phyloP scores from a whole-genome alignment of 2,329 filamentous ascomycete genomes.

The Magnaporthiopsis rhizophila region DNA sequence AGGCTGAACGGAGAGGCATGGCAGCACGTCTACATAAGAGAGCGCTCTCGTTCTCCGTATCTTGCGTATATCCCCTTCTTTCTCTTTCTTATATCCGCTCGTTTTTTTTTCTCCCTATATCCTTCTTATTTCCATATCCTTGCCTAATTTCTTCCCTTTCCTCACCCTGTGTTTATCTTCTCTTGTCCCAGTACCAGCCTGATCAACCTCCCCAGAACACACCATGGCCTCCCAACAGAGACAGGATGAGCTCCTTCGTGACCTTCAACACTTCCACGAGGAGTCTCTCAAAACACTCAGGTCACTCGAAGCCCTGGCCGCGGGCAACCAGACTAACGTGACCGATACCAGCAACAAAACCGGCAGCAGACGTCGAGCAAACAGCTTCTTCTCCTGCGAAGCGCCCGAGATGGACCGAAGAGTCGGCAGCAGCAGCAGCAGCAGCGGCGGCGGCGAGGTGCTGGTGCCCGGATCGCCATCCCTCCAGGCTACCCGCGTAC shows the following conservation, averaged over 20 bases:
- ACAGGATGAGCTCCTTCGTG: constrained; percentile 14
- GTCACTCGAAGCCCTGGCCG: constrained; percentile 10
- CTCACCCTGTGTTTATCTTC: too few relatives aligned
- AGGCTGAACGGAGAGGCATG: not conserved
- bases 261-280: constrained; percentile 14
- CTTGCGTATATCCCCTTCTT: not conserved
- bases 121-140: too few relatives aligned
- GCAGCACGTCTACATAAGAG: not conserved
- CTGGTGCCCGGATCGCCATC: not conserved
- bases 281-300: constrained; percentile 16
- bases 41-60: not conserved
- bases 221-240: constrained; percentile 5
- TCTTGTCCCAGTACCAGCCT: not conserved
- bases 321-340: not conserved
- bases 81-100: not conserved
- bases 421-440: not conserved
- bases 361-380: not conserved
- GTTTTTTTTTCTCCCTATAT: not conserved
- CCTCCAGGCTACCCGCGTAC: not conserved
- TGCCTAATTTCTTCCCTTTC: too few relatives aligned
- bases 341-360: not conserved
- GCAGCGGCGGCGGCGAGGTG: constrained; percentile 8
- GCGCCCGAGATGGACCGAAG: constrained; percentile 9
- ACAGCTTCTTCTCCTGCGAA: not conserved
- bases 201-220: not conserved